Conservation (phyloP, 164 flowering plant genomes). For the Berberis vulgaris region DNA sequence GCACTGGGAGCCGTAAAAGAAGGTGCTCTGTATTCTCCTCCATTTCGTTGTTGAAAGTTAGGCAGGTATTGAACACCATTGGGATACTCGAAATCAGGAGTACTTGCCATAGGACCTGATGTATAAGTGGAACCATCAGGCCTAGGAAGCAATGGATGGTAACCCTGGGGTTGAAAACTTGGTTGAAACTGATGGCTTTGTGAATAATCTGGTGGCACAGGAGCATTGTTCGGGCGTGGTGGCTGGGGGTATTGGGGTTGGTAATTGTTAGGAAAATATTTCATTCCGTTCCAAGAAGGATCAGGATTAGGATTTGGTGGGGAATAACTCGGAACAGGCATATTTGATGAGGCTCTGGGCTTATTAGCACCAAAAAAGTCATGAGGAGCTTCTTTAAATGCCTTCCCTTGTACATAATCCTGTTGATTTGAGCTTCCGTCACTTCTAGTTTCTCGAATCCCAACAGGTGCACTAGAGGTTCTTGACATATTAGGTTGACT, state of each 20-base stretch:
- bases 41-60: conserved; percentile 26
- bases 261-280: conserved; percentile 15
- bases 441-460: conserved; percentile 24
- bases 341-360: conserved; percentile 17
- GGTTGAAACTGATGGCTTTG: conserved; percentile 28
- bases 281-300: conserved; percentile 25
- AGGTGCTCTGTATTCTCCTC: conserved; percentile 21
- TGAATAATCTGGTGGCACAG: conserved; percentile 27
- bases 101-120: conserved; percentile 22
- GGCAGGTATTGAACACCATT: conserved; percentile 17
- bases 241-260: conserved; percentile 38
- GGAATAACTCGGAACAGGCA: conserved; percentile 23
- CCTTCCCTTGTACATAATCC: conserved; percentile 26
- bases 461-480: conserved; percentile 22
- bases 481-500: conserved; percentile 36
- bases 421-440: conserved; percentile 18
- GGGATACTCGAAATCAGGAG: conserved; percentile 41
- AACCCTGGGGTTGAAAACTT: conserved; percentile 22
- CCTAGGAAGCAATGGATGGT: conserved; percentile 28
- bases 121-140: conserved; percentile 28
- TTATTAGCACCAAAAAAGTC: conserved; percentile 38
- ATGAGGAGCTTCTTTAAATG: conserved; percentile 43
- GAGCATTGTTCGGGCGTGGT: conserved; percentile 25
- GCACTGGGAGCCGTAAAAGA: conserved; percentile 16
- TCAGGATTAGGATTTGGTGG: conserved; percentile 29